These are phyloP conservation scores for Aspergillus ustus DNA, from an alignment of 2,329 filamentous ascomycete genomes.

Conservation along the genomic window DNA sequence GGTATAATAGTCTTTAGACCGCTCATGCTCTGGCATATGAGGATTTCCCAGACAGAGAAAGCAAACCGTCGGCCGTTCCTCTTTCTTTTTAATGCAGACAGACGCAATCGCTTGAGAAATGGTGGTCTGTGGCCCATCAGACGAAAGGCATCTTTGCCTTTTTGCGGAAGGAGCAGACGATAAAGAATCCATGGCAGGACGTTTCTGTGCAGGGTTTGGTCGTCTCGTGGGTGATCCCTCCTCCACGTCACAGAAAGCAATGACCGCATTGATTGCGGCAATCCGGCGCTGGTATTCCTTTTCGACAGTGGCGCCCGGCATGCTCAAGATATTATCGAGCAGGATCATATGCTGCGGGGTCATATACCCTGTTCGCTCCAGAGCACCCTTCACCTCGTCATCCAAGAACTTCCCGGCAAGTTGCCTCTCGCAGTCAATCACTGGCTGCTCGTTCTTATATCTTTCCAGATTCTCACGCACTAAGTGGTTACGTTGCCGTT, in stretches of 20 bases:
- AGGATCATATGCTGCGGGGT: conserved; percentile 1
- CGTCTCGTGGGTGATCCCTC: conserved; percentile 29
- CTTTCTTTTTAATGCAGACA: conserved; percentile 23
- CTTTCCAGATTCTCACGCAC: conserved; percentile 31
- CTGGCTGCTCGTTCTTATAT: conserved; percentile 35
- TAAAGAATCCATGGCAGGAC: conserved; percentile 12
- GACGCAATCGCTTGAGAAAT: conserved; percentile 23
- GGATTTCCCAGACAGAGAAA: conserved; percentile 28
- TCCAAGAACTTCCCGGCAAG: conserved; percentile 31
- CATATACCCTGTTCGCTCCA: conserved; percentile 19
- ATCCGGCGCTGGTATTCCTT: conserved; percentile 32
- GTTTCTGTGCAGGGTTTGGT: conserved; percentile 19
- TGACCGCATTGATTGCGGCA: conserved; percentile 31
- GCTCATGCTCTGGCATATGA: conserved; percentile 20
- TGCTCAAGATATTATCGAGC: conserved; percentile 28
- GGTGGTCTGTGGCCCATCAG: conserved; percentile 13
- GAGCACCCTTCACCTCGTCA: conserved; percentile 27
- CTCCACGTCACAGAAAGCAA: conserved; percentile 32
- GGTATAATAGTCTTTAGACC: conserved; percentile 21
- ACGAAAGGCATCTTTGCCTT: conserved; percentile 15
- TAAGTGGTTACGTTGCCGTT: conserved; percentile 24
- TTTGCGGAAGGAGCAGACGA: conserved; percentile 20
- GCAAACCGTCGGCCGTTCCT: conserved; percentile 26
- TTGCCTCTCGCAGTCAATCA: conserved; percentile 31
- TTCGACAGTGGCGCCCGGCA: conserved; percentile 29